phyloP scores from a whole-genome alignment of 306 rosid genomes.

The Carpinus viminea region DNA sequence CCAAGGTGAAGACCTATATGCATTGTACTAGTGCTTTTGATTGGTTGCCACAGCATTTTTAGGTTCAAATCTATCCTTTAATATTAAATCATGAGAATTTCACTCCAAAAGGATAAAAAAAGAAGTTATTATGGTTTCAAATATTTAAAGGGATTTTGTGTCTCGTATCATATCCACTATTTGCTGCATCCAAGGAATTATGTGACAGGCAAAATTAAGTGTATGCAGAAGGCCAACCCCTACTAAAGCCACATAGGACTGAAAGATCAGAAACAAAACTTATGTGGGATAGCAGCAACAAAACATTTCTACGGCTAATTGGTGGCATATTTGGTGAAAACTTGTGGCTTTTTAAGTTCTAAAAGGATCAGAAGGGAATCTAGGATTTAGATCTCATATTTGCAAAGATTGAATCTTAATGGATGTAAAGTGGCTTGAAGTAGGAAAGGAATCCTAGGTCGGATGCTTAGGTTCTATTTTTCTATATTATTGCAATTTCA shows the following conservation, averaged over 20 bases:
- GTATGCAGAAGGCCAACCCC: background rate
- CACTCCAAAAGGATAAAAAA: background rate
- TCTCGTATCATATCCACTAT: background rate
- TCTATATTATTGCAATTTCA: background rate
- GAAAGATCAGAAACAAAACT: background rate
- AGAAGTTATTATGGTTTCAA: background rate
- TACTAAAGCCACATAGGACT: background rate
- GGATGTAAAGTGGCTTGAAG: background rate
- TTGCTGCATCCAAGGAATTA: background rate
- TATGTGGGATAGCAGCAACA: background rate
- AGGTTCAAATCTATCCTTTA: background rate
- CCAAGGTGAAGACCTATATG: background rate
- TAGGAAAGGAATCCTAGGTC: background rate
- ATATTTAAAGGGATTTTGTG: too few relatives aligned
- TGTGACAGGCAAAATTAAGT: background rate
- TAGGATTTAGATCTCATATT: background rate
- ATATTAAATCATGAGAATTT: background rate
- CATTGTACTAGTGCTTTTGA: background rate
- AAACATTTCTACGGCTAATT: background rate
- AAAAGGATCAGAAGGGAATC: background rate
- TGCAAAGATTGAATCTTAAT: background rate
- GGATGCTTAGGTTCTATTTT: background rate
- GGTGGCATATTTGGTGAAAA: background rate
- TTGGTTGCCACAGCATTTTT: background rate
- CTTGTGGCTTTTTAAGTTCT: constrained; percentile 4